These are phyloP conservation scores for Thalassia testudinum DNA, from an alignment of 116 monocot genomes.

Conservation along the genomic window DNA sequence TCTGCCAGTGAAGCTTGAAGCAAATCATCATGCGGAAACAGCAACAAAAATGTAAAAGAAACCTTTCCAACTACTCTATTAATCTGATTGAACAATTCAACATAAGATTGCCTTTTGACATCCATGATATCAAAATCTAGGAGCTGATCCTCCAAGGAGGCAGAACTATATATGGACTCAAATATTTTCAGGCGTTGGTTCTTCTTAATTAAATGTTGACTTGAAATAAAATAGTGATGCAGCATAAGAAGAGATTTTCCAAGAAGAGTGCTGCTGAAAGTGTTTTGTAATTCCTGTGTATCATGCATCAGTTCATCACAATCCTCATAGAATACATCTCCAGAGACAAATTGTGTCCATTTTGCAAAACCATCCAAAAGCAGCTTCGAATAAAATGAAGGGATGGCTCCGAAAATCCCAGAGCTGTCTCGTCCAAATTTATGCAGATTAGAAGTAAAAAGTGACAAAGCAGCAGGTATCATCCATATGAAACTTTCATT, in stretches of 20 bases:
- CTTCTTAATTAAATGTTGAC: slow-evolving; percentile 15
- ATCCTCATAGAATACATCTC: slow-evolving; percentile 46
- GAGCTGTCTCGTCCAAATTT: slow-evolving; percentile 13
- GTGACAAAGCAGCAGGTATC: slow-evolving; percentile 69
- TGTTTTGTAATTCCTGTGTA: slow-evolving; percentile 22
- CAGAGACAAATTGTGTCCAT: slow-evolving; percentile 45
- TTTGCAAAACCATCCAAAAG: slow-evolving; percentile 52
- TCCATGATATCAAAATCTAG: slow-evolving; percentile 23
- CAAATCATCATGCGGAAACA: slow-evolving; percentile 25
- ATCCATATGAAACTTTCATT: slow-evolving; percentile 52
- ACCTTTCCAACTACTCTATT: slow-evolving; percentile 55
- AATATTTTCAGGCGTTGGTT: slow-evolving; percentile 35
- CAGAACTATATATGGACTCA: slow-evolving; percentile 27
- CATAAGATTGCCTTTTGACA: slow-evolving; percentile 17
- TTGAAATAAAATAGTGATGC: slow-evolving; percentile 18
- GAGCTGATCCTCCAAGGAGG: slow-evolving; percentile 23
- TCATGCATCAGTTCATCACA: slow-evolving; percentile 11
- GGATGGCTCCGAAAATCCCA: slow-evolving; percentile 16
- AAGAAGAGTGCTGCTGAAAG: slow-evolving; percentile 47
- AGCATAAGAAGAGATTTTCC: slow-evolving; percentile 66
- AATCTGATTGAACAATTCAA: slow-evolving; percentile 32
- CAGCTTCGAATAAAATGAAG: slow-evolving; percentile 35
- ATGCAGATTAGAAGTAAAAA: slow-evolving; percentile 11
- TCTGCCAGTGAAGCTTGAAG: slow-evolving; percentile 1
- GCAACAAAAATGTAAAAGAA: slow-evolving; percentile 45